Percentiles rank a stretch among this genome's conserved stretches.
Evolutionary conservation across 495 filamentous ascomycete genomes (phyloP).

Genomic region (Aspergillus steynii): DNA sequence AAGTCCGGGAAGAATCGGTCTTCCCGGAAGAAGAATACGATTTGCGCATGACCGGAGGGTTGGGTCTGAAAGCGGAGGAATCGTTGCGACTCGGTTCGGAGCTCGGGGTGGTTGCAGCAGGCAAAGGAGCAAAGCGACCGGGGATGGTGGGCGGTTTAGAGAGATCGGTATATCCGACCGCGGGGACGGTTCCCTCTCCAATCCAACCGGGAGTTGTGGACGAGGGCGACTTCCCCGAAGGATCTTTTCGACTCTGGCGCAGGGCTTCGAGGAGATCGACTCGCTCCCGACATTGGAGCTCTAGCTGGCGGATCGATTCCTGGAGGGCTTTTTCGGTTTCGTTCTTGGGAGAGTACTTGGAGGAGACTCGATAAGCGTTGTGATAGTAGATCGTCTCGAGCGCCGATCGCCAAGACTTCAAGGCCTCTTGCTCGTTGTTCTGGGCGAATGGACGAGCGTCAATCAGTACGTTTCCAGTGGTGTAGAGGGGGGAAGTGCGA

Average conservation of each 20-base stretch:
- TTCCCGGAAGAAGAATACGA: conserved; percentile 44
- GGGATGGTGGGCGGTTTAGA: conserved; percentile 69
- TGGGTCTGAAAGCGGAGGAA: conserved; percentile 9
- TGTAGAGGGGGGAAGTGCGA: neutral
- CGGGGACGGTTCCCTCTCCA: conserved; percentile 78
- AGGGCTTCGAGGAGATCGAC: conserved; percentile 87
- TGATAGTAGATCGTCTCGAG: conserved; percentile 90
- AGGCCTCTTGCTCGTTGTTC: conserved; percentile 91
- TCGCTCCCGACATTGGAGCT: conserved; percentile 90
- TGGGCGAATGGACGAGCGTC: conserved; percentile 31
- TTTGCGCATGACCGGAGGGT: conserved; percentile 36
- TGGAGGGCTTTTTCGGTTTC: conserved; percentile 85
- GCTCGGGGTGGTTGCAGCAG: conserved; percentile 40
- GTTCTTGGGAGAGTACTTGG: conserved; percentile 68
- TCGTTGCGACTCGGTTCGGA: conserved; percentile 41
- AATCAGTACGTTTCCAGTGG: conserved; percentile 2
- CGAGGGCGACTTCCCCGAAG: conserved; percentile 29
- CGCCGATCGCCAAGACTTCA: conserved; percentile 87
- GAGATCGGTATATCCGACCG: conserved; percentile 73
- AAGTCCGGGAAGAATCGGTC: conserved; percentile 55
- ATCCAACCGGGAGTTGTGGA: conserved; percentile 56
- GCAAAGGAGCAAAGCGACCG: conserved; percentile 52
- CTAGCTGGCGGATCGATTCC: conserved; percentile 77
- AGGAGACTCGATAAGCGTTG: conserved; percentile 71
- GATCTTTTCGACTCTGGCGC: conserved; percentile 69